Percentiles rank a stretch among this genome's conserved stretches.
Conservation (phyloP, 225 moss, liverwort and hornwort genomes). For the Lunularia cruciata region DNA sequence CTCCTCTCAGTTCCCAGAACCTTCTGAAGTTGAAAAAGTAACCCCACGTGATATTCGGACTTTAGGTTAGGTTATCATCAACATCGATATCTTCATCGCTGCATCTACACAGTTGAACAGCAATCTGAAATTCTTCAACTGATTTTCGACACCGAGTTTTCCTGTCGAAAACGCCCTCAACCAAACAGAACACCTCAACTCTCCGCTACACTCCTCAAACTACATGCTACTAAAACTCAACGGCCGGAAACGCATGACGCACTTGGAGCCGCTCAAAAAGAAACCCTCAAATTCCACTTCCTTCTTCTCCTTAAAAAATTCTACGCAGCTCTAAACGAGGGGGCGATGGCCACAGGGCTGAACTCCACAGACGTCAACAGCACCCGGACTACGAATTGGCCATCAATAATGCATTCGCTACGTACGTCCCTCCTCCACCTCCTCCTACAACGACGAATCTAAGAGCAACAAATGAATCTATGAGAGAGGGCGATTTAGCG, state of each 20-base stretch:
- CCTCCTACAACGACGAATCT: too few species aligned
- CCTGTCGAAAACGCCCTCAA: not conserved
- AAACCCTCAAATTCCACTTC: not conserved
- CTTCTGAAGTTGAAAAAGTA: not conserved
- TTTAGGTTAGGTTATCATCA: slow-evolving; percentile 2
- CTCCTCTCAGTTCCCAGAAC: not conserved
- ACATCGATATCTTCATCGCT: not conserved
- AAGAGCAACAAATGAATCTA: too few species aligned
- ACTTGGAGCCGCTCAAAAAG: slow-evolving; percentile 10
- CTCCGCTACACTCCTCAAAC: not conserved
- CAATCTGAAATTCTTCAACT: not conserved
- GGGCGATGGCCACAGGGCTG: not conserved
- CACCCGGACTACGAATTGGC: too few species aligned
- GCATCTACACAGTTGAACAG: not conserved
- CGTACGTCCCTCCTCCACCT: not conserved
- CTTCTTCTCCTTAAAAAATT: not conserved
- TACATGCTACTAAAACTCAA: not conserved
- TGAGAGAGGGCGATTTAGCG: too few species aligned
- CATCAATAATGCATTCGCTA: not conserved
- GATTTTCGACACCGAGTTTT: not conserved
- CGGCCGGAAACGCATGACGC: not conserved
- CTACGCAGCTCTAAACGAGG: not conserved
- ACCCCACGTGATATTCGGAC: not conserved
- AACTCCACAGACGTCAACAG: not conserved
- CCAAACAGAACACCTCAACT: not conserved